Conservation (phyloP, 2,329 filamentous ascomycete species). For the Trichoderma sp. region DNA sequence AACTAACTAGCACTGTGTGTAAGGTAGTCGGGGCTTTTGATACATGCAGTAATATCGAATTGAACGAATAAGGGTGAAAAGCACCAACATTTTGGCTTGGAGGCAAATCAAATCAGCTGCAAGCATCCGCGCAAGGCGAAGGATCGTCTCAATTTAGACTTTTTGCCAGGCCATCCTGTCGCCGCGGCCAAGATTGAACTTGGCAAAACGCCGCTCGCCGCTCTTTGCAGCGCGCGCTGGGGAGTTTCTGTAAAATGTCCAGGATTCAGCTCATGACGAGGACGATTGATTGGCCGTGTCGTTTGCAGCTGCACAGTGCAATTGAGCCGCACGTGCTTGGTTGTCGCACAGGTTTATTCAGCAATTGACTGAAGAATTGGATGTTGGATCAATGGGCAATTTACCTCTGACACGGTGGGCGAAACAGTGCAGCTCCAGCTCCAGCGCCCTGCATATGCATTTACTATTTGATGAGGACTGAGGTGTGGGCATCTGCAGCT, state of each 20-base stretch:
- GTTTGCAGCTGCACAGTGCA: neutral
- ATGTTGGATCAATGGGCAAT: neutral
- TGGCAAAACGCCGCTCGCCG: neutral
- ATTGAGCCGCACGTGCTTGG: neutral
- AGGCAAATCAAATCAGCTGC: neutral
- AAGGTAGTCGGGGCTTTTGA: too few species aligned
- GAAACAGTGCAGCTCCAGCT: neutral
- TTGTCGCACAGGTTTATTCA: neutral
- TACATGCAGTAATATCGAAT: too few species aligned
- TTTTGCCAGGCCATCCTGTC: neutral
- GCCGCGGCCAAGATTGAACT: neutral
- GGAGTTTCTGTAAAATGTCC: neutral
- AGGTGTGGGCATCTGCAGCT: neutral
- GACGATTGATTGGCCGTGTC: neutral
- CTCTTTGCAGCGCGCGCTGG: slow-evolving; percentile 13
- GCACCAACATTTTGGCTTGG: neutral
- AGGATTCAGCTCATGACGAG: neutral
- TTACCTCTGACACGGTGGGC: neutral
- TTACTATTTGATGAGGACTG: neutral
- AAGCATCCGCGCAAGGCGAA: neutral
- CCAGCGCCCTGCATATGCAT: neutral
- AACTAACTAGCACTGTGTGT: neutral
- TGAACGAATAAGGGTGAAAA: neutral
- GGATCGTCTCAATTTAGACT: neutral
- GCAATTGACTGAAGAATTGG: neutral